Evolutionary conservation across 768 basidiomycete genomes (phyloP).

Genomic region (Lactarius vividus): DNA sequence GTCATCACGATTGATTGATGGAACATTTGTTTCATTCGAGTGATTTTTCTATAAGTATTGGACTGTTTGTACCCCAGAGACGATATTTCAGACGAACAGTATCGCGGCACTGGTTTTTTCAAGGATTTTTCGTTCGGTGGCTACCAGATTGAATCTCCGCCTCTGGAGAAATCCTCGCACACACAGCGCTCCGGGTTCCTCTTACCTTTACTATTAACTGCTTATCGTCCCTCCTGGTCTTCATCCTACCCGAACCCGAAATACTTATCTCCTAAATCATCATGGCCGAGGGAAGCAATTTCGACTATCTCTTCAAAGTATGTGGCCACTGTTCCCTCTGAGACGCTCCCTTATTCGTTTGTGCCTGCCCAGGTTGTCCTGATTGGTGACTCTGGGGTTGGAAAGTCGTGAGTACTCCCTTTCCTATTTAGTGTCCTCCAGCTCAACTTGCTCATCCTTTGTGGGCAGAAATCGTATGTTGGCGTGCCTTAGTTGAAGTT

Average conservation of each 20-base stretch:
- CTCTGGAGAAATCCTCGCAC: not conserved
- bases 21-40: not conserved
- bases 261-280: constrained; percentile 20
- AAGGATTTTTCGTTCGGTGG: not conserved
- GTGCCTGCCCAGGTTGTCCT: constrained; percentile 74
- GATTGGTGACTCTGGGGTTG: constrained; percentile 98
- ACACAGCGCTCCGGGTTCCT: not conserved
- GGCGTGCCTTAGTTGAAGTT: not conserved
- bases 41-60: not conserved
- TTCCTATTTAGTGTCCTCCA: not conserved
- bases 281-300: constrained; percentile 94
- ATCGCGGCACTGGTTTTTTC: not conserved
- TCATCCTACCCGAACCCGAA: constrained; percentile 29
- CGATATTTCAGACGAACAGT: not conserved
- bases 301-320: constrained; percentile 99
- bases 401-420: constrained; percentile 87
- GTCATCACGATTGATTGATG: not conserved
- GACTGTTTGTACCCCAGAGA: not conserved
- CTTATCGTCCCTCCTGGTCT: not conserved
- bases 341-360: not conserved
- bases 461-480: constrained; percentile 59
- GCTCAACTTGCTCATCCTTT: constrained; percentile 12
- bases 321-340: constrained; percentile 23
- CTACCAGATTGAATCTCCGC: constrained; percentile 12
- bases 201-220: not conserved